Evolutionary conservation across 345 rosid species (phyloP).

Genomic region (Linum trigynum): DNA sequence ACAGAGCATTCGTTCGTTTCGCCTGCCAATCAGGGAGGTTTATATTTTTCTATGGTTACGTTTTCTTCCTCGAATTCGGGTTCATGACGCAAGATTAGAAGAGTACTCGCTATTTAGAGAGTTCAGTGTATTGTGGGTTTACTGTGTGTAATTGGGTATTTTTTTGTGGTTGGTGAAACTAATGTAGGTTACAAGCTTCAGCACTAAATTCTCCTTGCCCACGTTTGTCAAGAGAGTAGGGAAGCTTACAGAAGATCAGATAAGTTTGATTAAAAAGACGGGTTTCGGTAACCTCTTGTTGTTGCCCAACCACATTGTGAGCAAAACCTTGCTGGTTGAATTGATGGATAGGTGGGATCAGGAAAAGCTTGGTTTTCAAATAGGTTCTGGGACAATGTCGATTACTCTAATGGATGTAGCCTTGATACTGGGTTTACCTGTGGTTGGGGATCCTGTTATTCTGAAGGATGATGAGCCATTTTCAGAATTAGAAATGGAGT

Average conservation of each 20-base stretch:
- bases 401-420: constrained; percentile 30
- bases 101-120: too few relatives aligned
- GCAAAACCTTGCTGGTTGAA: constrained; percentile 30
- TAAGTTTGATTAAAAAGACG: constrained; percentile 17
- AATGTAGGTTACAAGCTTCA: constrained; percentile 29
- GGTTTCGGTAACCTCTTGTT: constrained; percentile 33
- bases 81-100: too few relatives aligned
- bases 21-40: too few relatives aligned
- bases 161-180: background rate
- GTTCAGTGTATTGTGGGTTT: too few relatives aligned
- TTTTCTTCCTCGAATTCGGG: too few relatives aligned
- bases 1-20: too few relatives aligned
- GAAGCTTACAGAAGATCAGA: constrained; percentile 24
- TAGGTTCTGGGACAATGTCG: constrained; percentile 19
- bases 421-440: constrained; percentile 27
- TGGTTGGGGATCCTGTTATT: constrained; percentile 22
- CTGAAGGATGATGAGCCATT: constrained; percentile 27
- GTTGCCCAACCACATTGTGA: constrained; percentile 29
- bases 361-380: constrained; percentile 18
- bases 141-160: background rate
- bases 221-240: constrained; percentile 32
- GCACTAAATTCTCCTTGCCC: constrained; percentile 33
- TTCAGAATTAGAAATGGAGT: constrained; percentile 28
- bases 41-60: too few relatives aligned
- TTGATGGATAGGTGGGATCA: constrained; percentile 35